Conservation (phyloP, 1,139 yeast species). For the Saccharomycopsis phalli region DNA sequence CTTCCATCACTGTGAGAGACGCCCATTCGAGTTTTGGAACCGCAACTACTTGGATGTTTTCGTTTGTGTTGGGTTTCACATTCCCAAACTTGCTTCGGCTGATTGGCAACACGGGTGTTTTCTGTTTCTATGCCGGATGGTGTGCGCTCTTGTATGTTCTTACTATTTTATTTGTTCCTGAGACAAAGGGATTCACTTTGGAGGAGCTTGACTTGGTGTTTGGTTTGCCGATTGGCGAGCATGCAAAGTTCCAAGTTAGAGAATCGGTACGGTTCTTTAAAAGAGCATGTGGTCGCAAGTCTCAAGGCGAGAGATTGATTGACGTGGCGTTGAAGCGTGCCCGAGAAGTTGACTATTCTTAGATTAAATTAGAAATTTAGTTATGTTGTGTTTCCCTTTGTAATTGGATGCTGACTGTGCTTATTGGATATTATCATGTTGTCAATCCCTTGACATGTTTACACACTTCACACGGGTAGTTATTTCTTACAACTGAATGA, state of each 20-base stretch:
- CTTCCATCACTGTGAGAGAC: conserved; percentile 45
- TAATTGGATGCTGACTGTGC: too few species aligned
- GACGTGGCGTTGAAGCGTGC: background rate
- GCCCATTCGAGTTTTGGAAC: conserved; percentile 48
- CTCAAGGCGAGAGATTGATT: background rate
- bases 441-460: too few species aligned
- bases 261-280: background rate
- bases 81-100: conserved; percentile 43
- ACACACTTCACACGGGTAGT: too few species aligned
- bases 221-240: conserved; percentile 1
- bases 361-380: too few species aligned
- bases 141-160: background rate
- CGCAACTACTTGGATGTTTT: conserved; percentile 47
- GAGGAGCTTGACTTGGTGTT: background rate
- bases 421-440: too few species aligned
- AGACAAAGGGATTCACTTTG: background rate
- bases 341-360: too few species aligned
- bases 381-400: too few species aligned
- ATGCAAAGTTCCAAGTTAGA: background rate
- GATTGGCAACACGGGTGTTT: conserved; percentile 43
- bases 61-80: conserved; percentile 44
- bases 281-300: background rate
- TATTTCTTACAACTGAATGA: too few species aligned
- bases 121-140: conserved; percentile 51
- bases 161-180: background rate